A percentile compares a stretch with the other conserved stretches of the same genome.
These are phyloP conservation scores for Trichoderma erinaceum DNA, from an alignment of 495 filamentous ascomycete genomes.

Conservation along the genomic window DNA sequence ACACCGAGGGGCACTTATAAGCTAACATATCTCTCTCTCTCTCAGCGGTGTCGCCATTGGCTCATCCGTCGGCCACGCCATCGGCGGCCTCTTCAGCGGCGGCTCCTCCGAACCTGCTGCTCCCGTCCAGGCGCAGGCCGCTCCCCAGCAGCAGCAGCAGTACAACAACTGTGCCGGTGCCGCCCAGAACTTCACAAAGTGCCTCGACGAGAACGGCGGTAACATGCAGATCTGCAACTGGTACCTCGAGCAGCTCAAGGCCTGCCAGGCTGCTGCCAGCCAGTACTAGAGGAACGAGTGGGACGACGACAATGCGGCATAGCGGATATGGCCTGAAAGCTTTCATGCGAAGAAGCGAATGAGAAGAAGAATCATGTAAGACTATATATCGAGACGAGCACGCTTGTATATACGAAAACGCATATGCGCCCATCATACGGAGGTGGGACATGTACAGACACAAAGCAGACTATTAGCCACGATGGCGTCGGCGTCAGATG, in stretches of 20 bases:
- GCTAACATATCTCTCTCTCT: conserved; percentile 18
- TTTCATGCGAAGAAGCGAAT: neutral
- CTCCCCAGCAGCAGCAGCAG: conserved; percentile 32
- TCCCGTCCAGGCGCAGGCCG: conserved; percentile 48
- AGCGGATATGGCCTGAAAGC: neutral
- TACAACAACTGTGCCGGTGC: conserved; percentile 65
- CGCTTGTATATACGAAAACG: neutral
- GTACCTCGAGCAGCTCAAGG: conserved; percentile 98
- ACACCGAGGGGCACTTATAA: neutral
- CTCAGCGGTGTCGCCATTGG: conserved; percentile 89
- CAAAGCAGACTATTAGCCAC: neutral
- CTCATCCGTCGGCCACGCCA: conserved; percentile 87
- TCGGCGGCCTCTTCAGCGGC: conserved; percentile 75
- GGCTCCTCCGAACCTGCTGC: conserved; percentile 60
- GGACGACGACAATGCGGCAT: conserved; percentile 1
- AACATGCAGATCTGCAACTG: conserved; percentile 94
- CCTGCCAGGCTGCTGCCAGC: conserved; percentile 84
- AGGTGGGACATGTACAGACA: neutral
- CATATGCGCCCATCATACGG: neutral
- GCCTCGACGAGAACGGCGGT: conserved; percentile 89
- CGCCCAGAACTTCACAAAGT: conserved; percentile 80
- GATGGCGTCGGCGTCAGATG: neutral
- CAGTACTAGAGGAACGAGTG: conserved; percentile 57
- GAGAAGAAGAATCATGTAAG: neutral
- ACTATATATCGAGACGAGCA: conserved; percentile 2